Percentiles rank a stretch among this genome's conserved stretches.
phyloP scores from a whole-genome alignment of 176 grass and related monocot species.

The Alopecurus myosuroides region DNA sequence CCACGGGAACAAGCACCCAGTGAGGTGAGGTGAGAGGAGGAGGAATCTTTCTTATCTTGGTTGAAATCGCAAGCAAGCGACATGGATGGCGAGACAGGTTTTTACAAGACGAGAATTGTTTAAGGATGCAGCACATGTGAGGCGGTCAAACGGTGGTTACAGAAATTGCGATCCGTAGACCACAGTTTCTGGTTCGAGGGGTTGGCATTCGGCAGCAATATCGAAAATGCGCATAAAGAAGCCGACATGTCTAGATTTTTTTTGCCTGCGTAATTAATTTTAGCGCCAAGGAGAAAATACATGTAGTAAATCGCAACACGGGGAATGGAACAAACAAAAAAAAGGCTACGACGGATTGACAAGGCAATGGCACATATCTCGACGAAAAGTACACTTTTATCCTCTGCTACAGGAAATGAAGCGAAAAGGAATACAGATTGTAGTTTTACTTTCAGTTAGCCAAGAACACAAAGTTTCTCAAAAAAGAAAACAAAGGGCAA shows the following conservation, averaged over 20 bases:
- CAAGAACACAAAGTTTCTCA: not conserved
- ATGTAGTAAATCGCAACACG: not conserved
- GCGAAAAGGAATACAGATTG: not conserved
- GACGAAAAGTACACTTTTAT: not conserved
- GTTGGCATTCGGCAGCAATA: slow-evolving; percentile 17
- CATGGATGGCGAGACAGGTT: slow-evolving; percentile 37
- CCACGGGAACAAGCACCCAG: slow-evolving; percentile 60
- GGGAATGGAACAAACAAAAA: not conserved
- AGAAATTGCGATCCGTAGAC: slow-evolving; percentile 36
- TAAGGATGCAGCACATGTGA: slow-evolving; percentile 37
- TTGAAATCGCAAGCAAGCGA: slow-evolving; percentile 38
- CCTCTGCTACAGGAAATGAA: not conserved
- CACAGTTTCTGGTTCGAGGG: not conserved
- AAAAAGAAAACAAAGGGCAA: not conserved
- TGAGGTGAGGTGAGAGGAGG: slow-evolving; percentile 41
- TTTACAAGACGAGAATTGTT: not conserved
- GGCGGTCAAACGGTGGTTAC: slow-evolving; percentile 44
- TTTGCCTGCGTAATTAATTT: not conserved
- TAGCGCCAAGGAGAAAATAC: not conserved
- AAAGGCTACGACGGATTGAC: not conserved
- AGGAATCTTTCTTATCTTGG: slow-evolving; percentile 72
- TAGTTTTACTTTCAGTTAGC: not conserved
- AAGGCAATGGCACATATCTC: not conserved
- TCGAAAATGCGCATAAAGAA: slow-evolving; percentile 22
- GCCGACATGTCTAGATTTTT: not conserved